These are phyloP conservation scores for Thelonectria rubi DNA, from an alignment of 2,329 filamentous ascomycete species.

Conservation along the genomic window DNA sequence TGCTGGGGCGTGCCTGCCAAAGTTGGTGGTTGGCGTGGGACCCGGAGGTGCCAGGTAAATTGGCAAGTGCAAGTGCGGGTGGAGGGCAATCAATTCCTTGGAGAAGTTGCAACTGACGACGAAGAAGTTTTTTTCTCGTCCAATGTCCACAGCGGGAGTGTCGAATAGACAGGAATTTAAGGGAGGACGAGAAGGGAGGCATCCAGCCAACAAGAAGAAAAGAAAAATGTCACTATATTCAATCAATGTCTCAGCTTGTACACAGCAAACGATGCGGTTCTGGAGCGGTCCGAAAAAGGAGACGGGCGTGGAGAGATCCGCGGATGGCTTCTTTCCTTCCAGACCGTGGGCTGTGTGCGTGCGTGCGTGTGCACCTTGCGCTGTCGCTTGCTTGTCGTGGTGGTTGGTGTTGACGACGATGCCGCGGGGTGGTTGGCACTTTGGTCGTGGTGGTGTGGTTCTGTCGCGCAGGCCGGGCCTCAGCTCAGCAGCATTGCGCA, in stretches of 20 bases:
- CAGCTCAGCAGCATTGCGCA: neutral
- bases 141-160: neutral
- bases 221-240: slow-evolving; percentile 7
- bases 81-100: slow-evolving; percentile 29
- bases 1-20: neutral
- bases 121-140: neutral
- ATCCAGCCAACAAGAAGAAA: neutral
- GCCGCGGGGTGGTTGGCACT: slow-evolving; percentile 6
- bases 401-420: neutral
- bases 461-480: neutral
- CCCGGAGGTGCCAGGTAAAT: slow-evolving; percentile 35
- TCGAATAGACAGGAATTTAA: neutral
- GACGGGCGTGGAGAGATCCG: neutral
- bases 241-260: slow-evolving; percentile 44
- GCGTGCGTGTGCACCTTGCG: neutral
- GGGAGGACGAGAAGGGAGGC: neutral
- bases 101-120: slow-evolving; percentile 17
- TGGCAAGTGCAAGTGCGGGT: slow-evolving; percentile 12
- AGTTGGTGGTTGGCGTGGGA: slow-evolving; percentile 21
- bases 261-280: slow-evolving; percentile 9
- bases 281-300: slow-evolving; percentile 13
- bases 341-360: slow-evolving; percentile 1
- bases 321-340: neutral
- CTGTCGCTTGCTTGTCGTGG: neutral
- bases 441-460: slow-evolving; percentile 19